phyloP scores from a whole-genome alignment of 257 asterid genomes.

The Prunella vulgaris region DNA sequence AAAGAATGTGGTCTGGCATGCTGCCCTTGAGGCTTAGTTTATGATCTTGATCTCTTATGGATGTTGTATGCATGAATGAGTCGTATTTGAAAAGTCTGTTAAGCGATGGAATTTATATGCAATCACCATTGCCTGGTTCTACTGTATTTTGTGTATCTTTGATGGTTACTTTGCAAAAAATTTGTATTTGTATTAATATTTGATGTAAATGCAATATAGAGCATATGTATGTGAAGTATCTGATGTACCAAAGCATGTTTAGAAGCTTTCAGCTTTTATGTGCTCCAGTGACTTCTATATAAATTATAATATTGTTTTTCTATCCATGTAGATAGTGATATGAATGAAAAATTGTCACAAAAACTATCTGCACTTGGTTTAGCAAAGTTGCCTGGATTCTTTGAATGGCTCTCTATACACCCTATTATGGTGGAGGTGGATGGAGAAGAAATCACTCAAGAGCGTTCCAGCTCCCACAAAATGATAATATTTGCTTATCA shows the following conservation, averaged over 20 bases:
- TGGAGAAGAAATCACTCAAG: constrained; percentile 49
- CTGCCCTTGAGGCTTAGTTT: neutral
- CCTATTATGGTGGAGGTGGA: constrained; percentile 65
- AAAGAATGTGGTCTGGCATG: neutral
- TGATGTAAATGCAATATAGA: neutral
- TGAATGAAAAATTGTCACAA: constrained; percentile 34
- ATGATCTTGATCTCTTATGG: constrained; percentile 10
- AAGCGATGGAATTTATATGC: neutral
- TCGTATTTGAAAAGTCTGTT: neutral
- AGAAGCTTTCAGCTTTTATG: constrained; percentile 5
- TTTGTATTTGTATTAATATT: neutral
- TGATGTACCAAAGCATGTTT: neutral
- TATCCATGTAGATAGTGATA: constrained; percentile 48
- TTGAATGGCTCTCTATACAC: constrained; percentile 93
- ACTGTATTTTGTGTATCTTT: constrained; percentile 8
- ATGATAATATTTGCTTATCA: constrained; percentile 97
- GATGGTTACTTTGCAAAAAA: neutral
- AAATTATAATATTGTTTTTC: constrained; percentile 6
- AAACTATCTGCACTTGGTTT: constrained; percentile 79
- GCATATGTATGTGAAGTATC: neutral
- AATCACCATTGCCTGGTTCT: neutral
- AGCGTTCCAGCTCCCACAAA: constrained; percentile 62
- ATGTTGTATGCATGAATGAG: neutral
- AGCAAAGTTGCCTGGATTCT: constrained; percentile 84
- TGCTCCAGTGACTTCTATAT: constrained; percentile 13